Conservation (phyloP, 805 yeast species). For the Barnettozyma salicaria region DNA sequence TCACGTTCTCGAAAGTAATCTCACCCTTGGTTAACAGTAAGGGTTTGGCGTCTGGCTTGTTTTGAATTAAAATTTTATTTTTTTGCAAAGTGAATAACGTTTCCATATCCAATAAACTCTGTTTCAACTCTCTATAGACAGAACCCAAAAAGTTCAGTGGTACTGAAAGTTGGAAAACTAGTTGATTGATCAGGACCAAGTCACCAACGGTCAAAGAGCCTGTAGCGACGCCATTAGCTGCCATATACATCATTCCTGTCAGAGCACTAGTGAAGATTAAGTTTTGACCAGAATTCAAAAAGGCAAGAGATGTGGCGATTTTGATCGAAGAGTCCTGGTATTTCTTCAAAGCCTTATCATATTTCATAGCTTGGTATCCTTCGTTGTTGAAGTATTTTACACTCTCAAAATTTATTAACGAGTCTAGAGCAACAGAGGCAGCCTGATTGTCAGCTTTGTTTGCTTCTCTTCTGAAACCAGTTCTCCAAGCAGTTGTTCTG, state of each 20-base stretch:
- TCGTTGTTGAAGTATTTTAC: constrained; percentile 95
- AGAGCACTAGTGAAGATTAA: constrained; percentile 80
- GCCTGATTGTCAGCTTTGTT: constrained; percentile 93
- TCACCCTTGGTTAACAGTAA: constrained; percentile 53
- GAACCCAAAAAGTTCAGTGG: constrained; percentile 94
- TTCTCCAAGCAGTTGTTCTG: constrained; percentile 93
- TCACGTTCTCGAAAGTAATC: constrained; percentile 81
- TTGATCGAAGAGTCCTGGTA: constrained; percentile 69
- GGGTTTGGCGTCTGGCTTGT: constrained; percentile 56
- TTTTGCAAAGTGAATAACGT: constrained; percentile 81
- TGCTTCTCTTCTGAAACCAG: constrained; percentile 82
- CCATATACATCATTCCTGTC: constrained; percentile 98
- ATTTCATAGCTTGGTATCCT: constrained; percentile 66
- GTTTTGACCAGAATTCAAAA: constrained; percentile 73
- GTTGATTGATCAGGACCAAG: constrained; percentile 86
- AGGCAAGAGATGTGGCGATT: constrained; percentile 81
- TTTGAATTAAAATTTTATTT: constrained; percentile 60
- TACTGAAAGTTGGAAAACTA: constrained; percentile 92
- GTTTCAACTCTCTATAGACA: constrained; percentile 91
- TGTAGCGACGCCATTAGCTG: constrained; percentile 83
- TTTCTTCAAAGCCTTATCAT: constrained; percentile 62
- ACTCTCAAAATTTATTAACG: constrained; percentile 88
- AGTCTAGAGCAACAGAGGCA: constrained; percentile 91
- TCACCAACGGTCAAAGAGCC: constrained; percentile 91
- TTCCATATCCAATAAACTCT: constrained; percentile 93